A percentile compares a stretch with the other conserved stretches of the same genome.
These are phyloP conservation scores for Flueggea neowawraea DNA, from an alignment of 441 rosid species.

Conservation along the genomic window DNA sequence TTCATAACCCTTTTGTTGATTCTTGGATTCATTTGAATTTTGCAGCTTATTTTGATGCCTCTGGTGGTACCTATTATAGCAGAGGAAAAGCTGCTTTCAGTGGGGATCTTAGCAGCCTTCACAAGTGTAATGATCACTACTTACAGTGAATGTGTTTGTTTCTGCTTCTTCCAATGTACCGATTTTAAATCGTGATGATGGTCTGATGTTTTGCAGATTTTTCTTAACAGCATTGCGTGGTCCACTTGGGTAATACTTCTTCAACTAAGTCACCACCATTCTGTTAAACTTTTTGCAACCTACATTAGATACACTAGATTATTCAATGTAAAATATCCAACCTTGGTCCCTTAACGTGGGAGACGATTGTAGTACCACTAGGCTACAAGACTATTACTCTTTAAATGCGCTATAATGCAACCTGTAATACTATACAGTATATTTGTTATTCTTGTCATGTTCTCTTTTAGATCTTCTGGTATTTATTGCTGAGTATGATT, in stretches of 20 bases:
- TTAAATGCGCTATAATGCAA: too few relatives aligned
- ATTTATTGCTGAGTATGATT: too few relatives aligned
- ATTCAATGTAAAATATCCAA: too few relatives aligned
- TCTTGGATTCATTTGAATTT: conserved; percentile 2
- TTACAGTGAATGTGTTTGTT: too few relatives aligned
- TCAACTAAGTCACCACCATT: conserved; percentile 2
- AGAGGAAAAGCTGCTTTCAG: conserved; percentile 67
- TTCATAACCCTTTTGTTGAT: background rate
- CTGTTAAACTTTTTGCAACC: background rate
- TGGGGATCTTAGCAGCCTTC: conserved; percentile 55
- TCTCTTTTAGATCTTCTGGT: too few relatives aligned
- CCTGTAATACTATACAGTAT: too few relatives aligned
- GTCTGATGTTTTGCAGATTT: conserved; percentile 43
- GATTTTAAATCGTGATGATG: background rate
- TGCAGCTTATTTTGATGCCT: conserved; percentile 79
- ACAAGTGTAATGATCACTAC: conserved; percentile 34
- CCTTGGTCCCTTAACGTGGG: too few relatives aligned
- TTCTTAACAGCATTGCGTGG: conserved; percentile 71
- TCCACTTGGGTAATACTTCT: conserved; percentile 61
- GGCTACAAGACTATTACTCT: too few relatives aligned
- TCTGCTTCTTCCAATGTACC: background rate
- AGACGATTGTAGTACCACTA: too few relatives aligned
- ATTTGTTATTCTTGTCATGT: too few relatives aligned
- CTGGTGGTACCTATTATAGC: conserved; percentile 46
- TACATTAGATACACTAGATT: too few relatives aligned